These are phyloP conservation scores for Aspergillus sp. DNA, from an alignment of 2,329 filamentous ascomycete species.

Conservation along the genomic window DNA sequence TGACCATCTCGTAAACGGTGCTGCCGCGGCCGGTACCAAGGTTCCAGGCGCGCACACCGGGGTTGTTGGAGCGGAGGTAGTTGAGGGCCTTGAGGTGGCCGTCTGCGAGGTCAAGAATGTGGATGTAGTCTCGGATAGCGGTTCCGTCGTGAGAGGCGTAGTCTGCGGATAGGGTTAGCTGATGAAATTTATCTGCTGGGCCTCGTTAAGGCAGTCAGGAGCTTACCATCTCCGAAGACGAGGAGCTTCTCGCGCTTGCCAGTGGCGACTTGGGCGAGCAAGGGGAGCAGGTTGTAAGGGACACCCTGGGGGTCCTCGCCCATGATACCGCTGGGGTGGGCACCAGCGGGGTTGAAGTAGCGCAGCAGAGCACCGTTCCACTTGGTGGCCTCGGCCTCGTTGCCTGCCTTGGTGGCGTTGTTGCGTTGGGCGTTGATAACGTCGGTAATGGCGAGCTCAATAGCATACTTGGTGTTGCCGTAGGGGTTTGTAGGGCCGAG, in stretches of 20 bases:
- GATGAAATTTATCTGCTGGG: background rate
- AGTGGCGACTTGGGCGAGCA: constrained; percentile 93
- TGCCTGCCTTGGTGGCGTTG: constrained; percentile 76
- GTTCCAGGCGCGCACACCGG: constrained; percentile 95
- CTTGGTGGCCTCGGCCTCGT: constrained; percentile 65
- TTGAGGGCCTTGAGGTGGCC: constrained; percentile 68
- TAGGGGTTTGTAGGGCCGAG: constrained; percentile 97
- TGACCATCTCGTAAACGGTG: constrained; percentile 97
- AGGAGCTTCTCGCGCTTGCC: constrained; percentile 91
- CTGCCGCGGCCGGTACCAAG: constrained; percentile 90
- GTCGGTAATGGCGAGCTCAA: constrained; percentile 90
- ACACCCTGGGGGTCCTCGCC: constrained; percentile 95
- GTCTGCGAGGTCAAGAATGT: constrained; percentile 51
- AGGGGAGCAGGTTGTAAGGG: constrained; percentile 90
- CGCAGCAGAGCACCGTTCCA: constrained; percentile 93
- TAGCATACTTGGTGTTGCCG: constrained; percentile 90
- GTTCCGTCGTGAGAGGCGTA: constrained; percentile 61
- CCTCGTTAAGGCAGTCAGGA: too few relatives aligned
- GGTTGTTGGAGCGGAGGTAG: constrained; percentile 55
- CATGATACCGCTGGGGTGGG: constrained; percentile 95
- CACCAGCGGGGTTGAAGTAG: constrained; percentile 97
- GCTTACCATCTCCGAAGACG: constrained; percentile 87
- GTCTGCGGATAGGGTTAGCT: constrained; percentile 54
- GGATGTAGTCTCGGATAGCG: constrained; percentile 73
- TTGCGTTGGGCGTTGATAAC: constrained; percentile 82